A percentile compares a stretch with the other conserved stretches of the same genome.
Evolutionary conservation across 2,329 filamentous ascomycete species (phyloP).

Genomic region (Thielaviopsis musarum): DNA sequence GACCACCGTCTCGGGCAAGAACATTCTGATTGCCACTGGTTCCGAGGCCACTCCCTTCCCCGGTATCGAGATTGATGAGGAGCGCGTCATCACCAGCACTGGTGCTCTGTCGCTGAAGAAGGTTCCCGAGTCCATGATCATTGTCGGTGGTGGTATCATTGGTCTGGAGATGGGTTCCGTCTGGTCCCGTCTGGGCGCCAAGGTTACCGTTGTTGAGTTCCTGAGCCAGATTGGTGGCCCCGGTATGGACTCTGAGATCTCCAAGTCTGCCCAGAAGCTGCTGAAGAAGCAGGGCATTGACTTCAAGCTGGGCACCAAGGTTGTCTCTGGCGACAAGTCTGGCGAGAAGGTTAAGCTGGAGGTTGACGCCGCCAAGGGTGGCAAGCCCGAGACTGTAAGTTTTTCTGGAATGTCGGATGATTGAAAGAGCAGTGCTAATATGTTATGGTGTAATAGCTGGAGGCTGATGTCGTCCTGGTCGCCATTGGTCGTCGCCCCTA

Average conservation of each 20-base stretch:
- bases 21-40: conserved; percentile 94
- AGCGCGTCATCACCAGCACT: conserved; percentile 92
- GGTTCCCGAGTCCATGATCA: conserved; percentile 90
- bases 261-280: conserved; percentile 83
- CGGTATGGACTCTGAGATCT: conserved; percentile 89
- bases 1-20: conserved; percentile 75
- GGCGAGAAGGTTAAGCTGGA: conserved; percentile 66
- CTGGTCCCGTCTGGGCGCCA: conserved; percentile 82
- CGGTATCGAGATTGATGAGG: conserved; percentile 88
- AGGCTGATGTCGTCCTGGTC: conserved; percentile 88
- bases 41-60: conserved; percentile 94
- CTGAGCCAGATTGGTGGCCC: conserved; percentile 91
- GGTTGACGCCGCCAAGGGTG: conserved; percentile 86
- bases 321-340: conserved; percentile 64
- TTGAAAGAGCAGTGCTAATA: background rate
- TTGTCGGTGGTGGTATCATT: conserved; percentile 97
- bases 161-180: conserved; percentile 97
- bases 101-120: conserved; percentile 78
- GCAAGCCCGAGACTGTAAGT: conserved; percentile 78
- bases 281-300: conserved; percentile 93
- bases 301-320: conserved; percentile 97
- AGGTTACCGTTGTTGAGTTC: conserved; percentile 97
- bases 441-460: conserved; percentile 39
- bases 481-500: conserved; percentile 94
- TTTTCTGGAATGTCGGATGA: background rate